These are phyloP conservation scores for Blastobotrys attinorum DNA, from an alignment of 805 yeast genomes.

Conservation along the genomic window DNA sequence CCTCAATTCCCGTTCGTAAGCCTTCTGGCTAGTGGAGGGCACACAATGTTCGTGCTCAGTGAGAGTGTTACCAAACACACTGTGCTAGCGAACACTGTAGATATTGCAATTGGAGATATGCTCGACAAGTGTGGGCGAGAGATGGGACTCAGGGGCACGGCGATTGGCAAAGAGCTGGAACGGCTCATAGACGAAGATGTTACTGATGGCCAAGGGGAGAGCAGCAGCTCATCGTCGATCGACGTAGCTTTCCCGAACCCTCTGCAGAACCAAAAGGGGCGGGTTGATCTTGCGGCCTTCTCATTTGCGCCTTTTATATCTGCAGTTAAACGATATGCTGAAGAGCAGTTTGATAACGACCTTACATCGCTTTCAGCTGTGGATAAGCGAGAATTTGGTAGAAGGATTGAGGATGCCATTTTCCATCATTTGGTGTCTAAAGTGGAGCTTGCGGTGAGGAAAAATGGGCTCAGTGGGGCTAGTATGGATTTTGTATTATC, in stretches of 20 bases:
- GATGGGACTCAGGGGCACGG: constrained; percentile 69
- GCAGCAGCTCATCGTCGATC: background rate
- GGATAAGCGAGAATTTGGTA: constrained; percentile 15
- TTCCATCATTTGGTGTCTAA: constrained; percentile 69
- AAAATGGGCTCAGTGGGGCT: constrained; percentile 1
- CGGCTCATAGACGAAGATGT: constrained; percentile 35
- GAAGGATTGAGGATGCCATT: constrained; percentile 47
- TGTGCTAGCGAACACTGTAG: constrained; percentile 65
- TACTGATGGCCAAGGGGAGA: constrained; percentile 18
- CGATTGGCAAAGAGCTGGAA: constrained; percentile 84
- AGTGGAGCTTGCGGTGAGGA: constrained; percentile 32
- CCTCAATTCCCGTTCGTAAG: constrained; percentile 72
- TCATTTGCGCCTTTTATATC: constrained; percentile 76
- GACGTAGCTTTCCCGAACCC: constrained; percentile 40
- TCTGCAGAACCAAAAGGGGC: constrained; percentile 40
- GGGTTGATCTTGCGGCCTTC: constrained; percentile 44
- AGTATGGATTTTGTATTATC: constrained; percentile 55
- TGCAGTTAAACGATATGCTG: constrained; percentile 27
- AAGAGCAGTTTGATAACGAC: constrained; percentile 12
- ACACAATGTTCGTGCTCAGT: constrained; percentile 77
- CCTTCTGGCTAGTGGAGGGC: constrained; percentile 87
- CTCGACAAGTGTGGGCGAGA: constrained; percentile 88
- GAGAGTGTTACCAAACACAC: constrained; percentile 55
- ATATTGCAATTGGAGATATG: constrained; percentile 90
- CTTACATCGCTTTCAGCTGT: constrained; percentile 6